phyloP scores from a whole-genome alignment of 805 yeast species.

The Scheffersomyces amazonensis region DNA sequence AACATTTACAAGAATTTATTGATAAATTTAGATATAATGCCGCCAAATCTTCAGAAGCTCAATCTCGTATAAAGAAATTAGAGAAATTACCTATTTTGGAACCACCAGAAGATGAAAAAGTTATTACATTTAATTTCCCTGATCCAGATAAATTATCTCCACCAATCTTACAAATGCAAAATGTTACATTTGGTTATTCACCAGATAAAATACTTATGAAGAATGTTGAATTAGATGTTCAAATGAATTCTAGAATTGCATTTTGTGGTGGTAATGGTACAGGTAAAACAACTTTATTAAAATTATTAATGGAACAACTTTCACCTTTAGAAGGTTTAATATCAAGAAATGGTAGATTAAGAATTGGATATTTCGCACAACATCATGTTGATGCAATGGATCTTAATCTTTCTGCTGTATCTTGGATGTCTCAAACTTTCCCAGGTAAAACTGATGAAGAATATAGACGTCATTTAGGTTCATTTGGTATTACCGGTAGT shows the following conservation, averaged over 20 bases:
- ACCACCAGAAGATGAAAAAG: conserved; percentile 90
- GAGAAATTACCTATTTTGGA: conserved; percentile 92
- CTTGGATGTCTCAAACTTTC: conserved; percentile 85
- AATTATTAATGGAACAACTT: conserved; percentile 75
- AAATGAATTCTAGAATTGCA: conserved; percentile 92
- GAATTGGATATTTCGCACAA: conserved; percentile 97
- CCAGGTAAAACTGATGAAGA: conserved; percentile 97
- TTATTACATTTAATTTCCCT: conserved; percentile 84
- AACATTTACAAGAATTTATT: conserved; percentile 89
- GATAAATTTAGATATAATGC: conserved; percentile 98
- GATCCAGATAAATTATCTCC: conserved; percentile 93
- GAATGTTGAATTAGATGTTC: conserved; percentile 85
- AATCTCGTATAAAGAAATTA: conserved; percentile 93
- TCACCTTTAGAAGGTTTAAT: conserved; percentile 77
- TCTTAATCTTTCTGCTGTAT: conserved; percentile 75
- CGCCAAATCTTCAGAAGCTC: conserved; percentile 96
- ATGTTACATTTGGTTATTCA: conserved; percentile 82
- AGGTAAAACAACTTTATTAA: conserved; percentile 95
- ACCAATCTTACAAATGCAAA: conserved; percentile 85
- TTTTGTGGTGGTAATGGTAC: conserved; percentile 99
- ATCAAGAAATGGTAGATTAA: conserved; percentile 75
- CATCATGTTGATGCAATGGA: conserved; percentile 99
- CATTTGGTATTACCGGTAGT: conserved; percentile 95
- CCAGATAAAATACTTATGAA: conserved; percentile 62
- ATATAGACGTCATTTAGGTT: conserved; percentile 92